phyloP scores from a whole-genome alignment of 2,329 filamentous ascomycete species.

The Laburnicola sp. region DNA sequence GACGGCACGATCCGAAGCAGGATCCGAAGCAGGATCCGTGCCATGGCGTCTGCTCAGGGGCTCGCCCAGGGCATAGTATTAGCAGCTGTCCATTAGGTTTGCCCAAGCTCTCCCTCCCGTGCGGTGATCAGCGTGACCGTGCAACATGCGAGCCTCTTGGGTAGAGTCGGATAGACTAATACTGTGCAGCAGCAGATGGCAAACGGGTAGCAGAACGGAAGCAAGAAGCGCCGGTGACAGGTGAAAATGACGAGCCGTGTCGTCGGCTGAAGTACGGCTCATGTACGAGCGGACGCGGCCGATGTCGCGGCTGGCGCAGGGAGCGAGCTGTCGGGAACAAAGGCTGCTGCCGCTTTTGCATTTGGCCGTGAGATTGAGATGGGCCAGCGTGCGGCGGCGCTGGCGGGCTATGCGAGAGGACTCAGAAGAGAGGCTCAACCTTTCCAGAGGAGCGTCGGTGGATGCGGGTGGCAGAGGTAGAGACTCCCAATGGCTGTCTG shows the following conservation, averaged over 20 bases:
- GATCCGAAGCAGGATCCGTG: conserved; percentile 13
- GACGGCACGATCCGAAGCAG: neutral
- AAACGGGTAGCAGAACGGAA: conserved; percentile 4
- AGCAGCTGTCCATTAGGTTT: neutral
- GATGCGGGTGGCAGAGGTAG: conserved; percentile 30
- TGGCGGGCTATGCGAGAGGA: conserved; percentile 25
- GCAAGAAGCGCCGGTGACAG: conserved; percentile 18
- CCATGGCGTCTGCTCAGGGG: too few species aligned
- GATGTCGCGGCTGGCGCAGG: conserved; percentile 7
- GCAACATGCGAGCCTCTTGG: too few species aligned
- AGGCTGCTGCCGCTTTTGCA: neutral
- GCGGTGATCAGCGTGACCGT: too few species aligned
- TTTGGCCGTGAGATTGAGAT: conserved; percentile 19
- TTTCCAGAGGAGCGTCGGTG: conserved; percentile 19
- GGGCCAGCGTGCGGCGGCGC: conserved; percentile 5
- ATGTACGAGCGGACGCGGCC: conserved; percentile 9
- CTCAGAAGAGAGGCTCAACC: conserved; percentile 14
- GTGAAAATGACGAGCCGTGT: conserved; percentile 20
- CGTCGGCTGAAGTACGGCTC: conserved; percentile 15
- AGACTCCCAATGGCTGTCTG: conserved; percentile 14
- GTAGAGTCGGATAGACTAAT: too few species aligned
- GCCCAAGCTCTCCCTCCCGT: too few species aligned
- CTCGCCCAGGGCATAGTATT: conserved; percentile 18
- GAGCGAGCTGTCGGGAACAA: conserved; percentile 9
- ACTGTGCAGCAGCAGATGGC: too few species aligned